Conservation (phyloP, 495 filamentous ascomycete species). For the Neurospora sp. region DNA sequence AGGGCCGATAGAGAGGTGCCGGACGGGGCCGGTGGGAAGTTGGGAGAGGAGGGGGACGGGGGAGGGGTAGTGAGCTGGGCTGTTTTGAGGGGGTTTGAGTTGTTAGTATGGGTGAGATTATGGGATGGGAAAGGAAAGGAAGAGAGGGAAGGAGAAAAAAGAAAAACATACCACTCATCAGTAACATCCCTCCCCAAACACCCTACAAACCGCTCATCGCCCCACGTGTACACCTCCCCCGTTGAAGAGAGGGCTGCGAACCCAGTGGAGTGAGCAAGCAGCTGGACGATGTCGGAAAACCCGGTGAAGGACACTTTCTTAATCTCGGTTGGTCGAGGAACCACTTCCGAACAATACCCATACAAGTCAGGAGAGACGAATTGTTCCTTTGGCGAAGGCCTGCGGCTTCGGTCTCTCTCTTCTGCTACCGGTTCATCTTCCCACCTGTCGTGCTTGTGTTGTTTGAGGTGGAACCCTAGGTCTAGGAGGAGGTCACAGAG, state of each 20-base stretch:
- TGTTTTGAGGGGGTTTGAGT: neutral
- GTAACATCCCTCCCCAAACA: slow-evolving; percentile 37
- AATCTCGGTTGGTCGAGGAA: neutral
- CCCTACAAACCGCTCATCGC: slow-evolving; percentile 43
- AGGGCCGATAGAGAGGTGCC: slow-evolving; percentile 38
- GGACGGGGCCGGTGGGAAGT: slow-evolving; percentile 39
- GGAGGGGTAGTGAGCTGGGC: slow-evolving; percentile 32
- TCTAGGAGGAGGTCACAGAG: slow-evolving; percentile 4
- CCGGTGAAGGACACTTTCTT: slow-evolving; percentile 9
- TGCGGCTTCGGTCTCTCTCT: neutral
- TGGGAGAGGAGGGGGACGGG: slow-evolving; percentile 38
- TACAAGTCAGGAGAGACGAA: neutral
- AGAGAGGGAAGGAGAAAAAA: neutral
- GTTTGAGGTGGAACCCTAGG: neutral
- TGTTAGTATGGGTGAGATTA: neutral
- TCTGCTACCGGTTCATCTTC: neutral
- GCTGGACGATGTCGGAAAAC: slow-evolving; percentile 24
- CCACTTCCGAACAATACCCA: neutral
- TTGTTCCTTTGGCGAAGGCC: neutral
- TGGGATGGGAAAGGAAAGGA: neutral
- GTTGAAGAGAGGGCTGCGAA: slow-evolving; percentile 41
- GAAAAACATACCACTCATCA: neutral
- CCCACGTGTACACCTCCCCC: slow-evolving; percentile 49
- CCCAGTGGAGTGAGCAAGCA: slow-evolving; percentile 39
- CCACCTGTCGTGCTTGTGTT: neutral